Evolutionary conservation across 345 rosid genomes (phyloP).

Genomic region (Syzygium jambos): DNA sequence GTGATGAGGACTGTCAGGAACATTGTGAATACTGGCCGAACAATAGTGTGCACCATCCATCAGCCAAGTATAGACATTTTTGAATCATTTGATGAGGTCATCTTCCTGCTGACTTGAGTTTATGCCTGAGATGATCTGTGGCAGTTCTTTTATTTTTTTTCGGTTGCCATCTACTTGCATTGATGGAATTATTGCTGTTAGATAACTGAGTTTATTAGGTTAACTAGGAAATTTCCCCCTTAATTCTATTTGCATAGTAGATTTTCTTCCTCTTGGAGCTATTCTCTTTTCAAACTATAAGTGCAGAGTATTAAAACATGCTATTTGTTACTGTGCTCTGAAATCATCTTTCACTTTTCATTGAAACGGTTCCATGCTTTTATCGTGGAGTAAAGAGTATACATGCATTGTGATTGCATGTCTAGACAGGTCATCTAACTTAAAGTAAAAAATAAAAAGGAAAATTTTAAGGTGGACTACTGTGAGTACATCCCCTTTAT

Average conservation of each 20-base stretch:
- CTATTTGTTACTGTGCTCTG: background rate
- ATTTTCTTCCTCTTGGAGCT: background rate
- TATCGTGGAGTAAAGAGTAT: background rate
- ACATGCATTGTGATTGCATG: background rate
- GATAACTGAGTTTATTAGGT: background rate
- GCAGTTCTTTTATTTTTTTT: conserved; percentile 1
- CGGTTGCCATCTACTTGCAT: background rate
- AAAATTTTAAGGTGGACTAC: background rate
- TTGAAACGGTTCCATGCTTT: background rate
- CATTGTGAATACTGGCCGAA: conserved; percentile 88
- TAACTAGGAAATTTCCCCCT: background rate
- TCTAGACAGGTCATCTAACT: background rate
- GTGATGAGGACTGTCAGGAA: conserved; percentile 99
- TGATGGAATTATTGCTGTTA: background rate
- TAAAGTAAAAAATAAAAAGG: background rate
- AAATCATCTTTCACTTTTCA: background rate
- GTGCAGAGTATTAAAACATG: background rate
- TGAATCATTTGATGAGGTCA: conserved; percentile 98
- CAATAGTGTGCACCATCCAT: conserved; percentile 97
- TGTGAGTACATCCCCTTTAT: background rate
- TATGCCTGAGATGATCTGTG: background rate
- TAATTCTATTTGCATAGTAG: background rate
- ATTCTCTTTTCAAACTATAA: background rate
- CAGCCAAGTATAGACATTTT: conserved; percentile 98
- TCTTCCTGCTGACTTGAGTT: background rate